Evolutionary conservation across 495 filamentous ascomycete genomes (phyloP), one percentile per base, ranked within the genome.

Genomic region (Lasiosphaeriaceae sp.): DNA sequence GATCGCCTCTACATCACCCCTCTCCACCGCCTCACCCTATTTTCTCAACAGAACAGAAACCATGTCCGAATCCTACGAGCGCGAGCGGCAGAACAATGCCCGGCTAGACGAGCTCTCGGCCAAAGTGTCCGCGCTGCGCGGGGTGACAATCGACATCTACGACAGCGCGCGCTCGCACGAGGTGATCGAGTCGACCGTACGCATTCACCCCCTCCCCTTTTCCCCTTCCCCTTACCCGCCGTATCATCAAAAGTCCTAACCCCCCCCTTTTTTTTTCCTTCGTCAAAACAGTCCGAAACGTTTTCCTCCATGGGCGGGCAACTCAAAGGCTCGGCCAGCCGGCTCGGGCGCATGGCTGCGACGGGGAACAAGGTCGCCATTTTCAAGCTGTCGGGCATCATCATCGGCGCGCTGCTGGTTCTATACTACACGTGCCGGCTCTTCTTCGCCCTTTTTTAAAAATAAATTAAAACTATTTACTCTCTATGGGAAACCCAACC

Each of bases 71-170:
- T 85, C 92, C 61, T 98, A 95, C 77, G 91, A 96, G 77, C 90
- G 93, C 68, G 93, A 98, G 71, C 79, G 82, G 72, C 94, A 98
- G 75, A 98, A 98, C 76, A 96, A 96, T 75, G 86, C 90, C 65
- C 92, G 94, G 68, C 88, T 98, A 50, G 86, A 91, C 64, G 92
- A 95, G 65, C 87, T 98, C 21, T 86, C 89, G 16, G 80, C 81
- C 23, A 98, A 98, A 72, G 90, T 97, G 29, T 89, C 89, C 45
- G 90, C 91, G 34, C 82, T 98, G 51, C 92, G 92, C 65, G 86
- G 86, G 61, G 91, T 98, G n/a, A 98, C 94, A n/a, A 85, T 97
- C 45, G 90, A 97, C 75, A 98, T 98, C 69, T 96, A 97, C 76
- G 92, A 97, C 74, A 89, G 92, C 67, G 94, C 94, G 39, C 82